These are phyloP conservation scores for Globisporangium recalcitrans DNA, from an alignment of 352 stramenopile species.

Conservation along the genomic window DNA sequence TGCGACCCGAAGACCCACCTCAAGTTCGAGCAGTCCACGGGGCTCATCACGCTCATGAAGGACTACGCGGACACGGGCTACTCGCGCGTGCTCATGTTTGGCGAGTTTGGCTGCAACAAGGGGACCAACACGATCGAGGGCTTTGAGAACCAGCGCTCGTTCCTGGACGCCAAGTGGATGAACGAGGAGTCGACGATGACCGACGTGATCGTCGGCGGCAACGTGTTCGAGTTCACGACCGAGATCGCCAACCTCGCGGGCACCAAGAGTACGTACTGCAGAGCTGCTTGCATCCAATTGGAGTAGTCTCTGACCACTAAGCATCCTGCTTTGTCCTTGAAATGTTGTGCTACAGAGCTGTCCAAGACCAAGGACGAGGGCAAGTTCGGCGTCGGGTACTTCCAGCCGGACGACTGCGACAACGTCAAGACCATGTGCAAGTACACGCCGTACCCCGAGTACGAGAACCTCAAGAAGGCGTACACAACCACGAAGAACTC, in stretches of 20 bases:
- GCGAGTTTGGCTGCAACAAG: conserved; percentile 73
- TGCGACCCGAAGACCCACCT: conserved; percentile 50
- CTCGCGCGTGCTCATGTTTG: conserved; percentile 63
- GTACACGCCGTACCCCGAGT: conserved; percentile 72
- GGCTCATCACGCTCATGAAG: conserved; percentile 54
- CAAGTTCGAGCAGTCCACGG: conserved; percentile 48
- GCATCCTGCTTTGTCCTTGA: not conserved
- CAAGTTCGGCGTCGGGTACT: conserved; percentile 76
- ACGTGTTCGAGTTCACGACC: conserved; percentile 73
- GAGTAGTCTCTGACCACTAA: not conserved
- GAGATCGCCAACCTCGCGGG: conserved; percentile 51
- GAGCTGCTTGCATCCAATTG: not conserved
- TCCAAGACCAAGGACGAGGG: conserved; percentile 33
- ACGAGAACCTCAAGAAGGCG: conserved; percentile 61
- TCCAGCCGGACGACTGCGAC: conserved; percentile 62
- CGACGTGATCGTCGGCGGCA: conserved; percentile 55
- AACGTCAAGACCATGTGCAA: conserved; percentile 42
- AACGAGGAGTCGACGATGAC: conserved; percentile 69
- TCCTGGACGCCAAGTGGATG: conserved; percentile 71
- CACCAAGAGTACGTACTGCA: conserved; percentile 18
- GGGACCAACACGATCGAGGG: conserved; percentile 59
- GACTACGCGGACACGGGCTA: conserved; percentile 47
- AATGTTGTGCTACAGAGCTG: conserved; percentile 12
- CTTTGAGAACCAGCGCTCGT: conserved; percentile 62
- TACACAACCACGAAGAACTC: conserved; percentile 67